Conservation (phyloP, 495 filamentous ascomycete species). For the Penicillium pulvis region DNA sequence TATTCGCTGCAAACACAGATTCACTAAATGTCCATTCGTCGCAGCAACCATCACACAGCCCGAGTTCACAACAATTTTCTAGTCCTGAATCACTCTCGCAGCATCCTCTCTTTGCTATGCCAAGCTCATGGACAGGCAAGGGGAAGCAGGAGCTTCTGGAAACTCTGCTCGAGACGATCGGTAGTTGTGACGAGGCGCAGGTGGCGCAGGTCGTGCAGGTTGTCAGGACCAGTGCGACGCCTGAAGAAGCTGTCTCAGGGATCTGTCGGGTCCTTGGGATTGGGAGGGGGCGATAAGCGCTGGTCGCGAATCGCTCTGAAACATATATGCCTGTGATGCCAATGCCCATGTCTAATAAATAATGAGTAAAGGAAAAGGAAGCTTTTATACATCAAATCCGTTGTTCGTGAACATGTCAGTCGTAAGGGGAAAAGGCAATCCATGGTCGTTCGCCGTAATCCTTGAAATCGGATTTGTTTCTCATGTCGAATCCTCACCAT, state of each 20-base stretch:
- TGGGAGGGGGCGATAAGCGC: slow-evolving; percentile 9
- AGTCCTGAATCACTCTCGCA: neutral
- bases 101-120: slow-evolving; percentile 6
- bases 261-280: slow-evolving; percentile 34
- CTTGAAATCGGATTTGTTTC: neutral
- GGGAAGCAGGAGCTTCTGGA: slow-evolving; percentile 33
- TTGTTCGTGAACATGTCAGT: neutral
- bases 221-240: slow-evolving; percentile 32
- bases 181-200: slow-evolving; percentile 32
- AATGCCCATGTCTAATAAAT: slow-evolving; percentile 6
- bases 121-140: slow-evolving; percentile 26
- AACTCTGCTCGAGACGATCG: slow-evolving; percentile 34
- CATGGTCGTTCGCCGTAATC: neutral
- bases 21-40: neutral
- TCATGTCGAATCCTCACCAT: slow-evolving; percentile 3
- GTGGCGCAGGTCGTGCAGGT: slow-evolving; percentile 34
- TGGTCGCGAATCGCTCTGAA: slow-evolving; percentile 1
- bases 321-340: neutral
- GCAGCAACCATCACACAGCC: neutral
- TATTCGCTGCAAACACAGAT: slow-evolving; percentile 3
- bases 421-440: neutral
- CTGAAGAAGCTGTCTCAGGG: slow-evolving; percentile 37
- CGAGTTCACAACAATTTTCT: neutral
- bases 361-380: neutral
- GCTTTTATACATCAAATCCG: neutral